Percentiles rank a stretch among this genome's conserved stretches.
Evolutionary conservation across 495 filamentous ascomycete genomes (phyloP).

Genomic region (Penicillium steckii): DNA sequence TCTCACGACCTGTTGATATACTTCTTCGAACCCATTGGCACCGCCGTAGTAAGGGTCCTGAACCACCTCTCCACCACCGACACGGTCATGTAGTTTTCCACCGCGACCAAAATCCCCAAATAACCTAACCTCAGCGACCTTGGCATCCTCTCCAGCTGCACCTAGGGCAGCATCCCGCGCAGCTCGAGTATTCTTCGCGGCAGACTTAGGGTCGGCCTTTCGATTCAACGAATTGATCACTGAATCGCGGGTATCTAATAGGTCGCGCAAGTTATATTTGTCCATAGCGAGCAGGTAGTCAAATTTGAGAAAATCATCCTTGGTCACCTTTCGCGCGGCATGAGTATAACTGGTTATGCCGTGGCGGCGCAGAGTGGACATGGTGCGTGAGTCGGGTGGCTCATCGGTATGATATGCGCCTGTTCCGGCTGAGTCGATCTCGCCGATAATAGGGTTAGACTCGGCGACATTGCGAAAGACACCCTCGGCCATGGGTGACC

Average conservation of each 20-base stretch:
- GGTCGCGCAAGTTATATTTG: conserved; percentile 71
- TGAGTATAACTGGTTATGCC: conserved; percentile 77
- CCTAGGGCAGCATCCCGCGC: conserved; percentile 27
- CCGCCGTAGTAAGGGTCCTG: conserved; percentile 92
- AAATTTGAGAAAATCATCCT: conserved; percentile 74
- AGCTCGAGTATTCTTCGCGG: conserved; percentile 25
- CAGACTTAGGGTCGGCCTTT: conserved; percentile 24
- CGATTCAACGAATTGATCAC: conserved; percentile 48
- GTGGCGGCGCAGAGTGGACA: conserved; percentile 72
- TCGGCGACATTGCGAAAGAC: conserved; percentile 76
- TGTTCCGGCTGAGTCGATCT: conserved; percentile 88
- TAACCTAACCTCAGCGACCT: conserved; percentile 62
- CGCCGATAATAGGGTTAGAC: conserved; percentile 56
- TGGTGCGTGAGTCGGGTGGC: conserved; percentile 77
- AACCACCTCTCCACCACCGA: conserved; percentile 71
- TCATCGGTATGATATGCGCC: conserved; percentile 76
- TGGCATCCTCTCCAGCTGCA: conserved; percentile 29
- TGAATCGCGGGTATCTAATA: conserved; percentile 57
- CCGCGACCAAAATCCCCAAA: conserved; percentile 79
- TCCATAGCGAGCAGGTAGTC: conserved; percentile 98
- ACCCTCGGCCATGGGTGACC: conserved; percentile 93
- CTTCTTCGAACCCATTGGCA: conserved; percentile 76
- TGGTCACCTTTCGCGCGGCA: conserved; percentile 68
- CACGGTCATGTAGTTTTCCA: conserved; percentile 69
- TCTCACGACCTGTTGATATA: conserved; percentile 76